Evolutionary conservation across 2,329 filamentous ascomycete species (phyloP).

Genomic region (Aspergillus sp.): DNA sequence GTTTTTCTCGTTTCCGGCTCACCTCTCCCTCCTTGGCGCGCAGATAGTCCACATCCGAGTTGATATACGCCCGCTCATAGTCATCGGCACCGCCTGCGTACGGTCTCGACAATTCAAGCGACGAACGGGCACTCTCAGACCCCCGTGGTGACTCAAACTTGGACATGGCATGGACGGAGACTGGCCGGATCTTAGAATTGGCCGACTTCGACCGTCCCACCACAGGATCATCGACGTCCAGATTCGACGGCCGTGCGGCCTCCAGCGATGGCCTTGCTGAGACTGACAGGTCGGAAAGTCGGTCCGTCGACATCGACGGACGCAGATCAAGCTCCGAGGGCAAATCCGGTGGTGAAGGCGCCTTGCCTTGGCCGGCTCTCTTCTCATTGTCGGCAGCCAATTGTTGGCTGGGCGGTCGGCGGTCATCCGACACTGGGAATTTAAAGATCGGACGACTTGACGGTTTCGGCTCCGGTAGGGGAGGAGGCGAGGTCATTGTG

Average conservation of each 20-base stretch:
- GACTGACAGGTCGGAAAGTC: slow-evolving; percentile 45
- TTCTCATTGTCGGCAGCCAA: slow-evolving; percentile 25
- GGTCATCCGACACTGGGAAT: slow-evolving; percentile 41
- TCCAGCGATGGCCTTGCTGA: slow-evolving; percentile 63
- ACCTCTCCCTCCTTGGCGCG: slow-evolving; percentile 61
- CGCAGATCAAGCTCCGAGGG: slow-evolving; percentile 37
- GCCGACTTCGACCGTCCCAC: slow-evolving; percentile 51
- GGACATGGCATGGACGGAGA: slow-evolving; percentile 73
- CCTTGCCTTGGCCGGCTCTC: slow-evolving; percentile 13
- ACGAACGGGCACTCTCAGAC: slow-evolving; percentile 50
- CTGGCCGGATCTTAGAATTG: slow-evolving; percentile 60
- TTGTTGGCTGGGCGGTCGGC: slow-evolving; percentile 42
- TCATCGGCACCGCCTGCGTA: slow-evolving; percentile 30
- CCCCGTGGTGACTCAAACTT: slow-evolving; percentile 76
- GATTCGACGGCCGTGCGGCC: slow-evolving; percentile 52
- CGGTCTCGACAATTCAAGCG: slow-evolving; percentile 23
- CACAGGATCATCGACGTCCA: slow-evolving; percentile 52
- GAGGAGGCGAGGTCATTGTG: slow-evolving; percentile 61
- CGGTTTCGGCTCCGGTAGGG: slow-evolving; percentile 19
- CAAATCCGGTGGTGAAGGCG: slow-evolving; percentile 25
- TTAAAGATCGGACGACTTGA: slow-evolving; percentile 42
- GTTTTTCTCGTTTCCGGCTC: slow-evolving; percentile 47
- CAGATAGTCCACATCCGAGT: slow-evolving; percentile 75
- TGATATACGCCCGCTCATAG: slow-evolving; percentile 47
- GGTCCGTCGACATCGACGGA: slow-evolving; percentile 41